Evolutionary conservation across 306 rosid species (phyloP), one percentile per base, ranked within the genome.

Genomic region (Abrus pulchellus): DNA sequence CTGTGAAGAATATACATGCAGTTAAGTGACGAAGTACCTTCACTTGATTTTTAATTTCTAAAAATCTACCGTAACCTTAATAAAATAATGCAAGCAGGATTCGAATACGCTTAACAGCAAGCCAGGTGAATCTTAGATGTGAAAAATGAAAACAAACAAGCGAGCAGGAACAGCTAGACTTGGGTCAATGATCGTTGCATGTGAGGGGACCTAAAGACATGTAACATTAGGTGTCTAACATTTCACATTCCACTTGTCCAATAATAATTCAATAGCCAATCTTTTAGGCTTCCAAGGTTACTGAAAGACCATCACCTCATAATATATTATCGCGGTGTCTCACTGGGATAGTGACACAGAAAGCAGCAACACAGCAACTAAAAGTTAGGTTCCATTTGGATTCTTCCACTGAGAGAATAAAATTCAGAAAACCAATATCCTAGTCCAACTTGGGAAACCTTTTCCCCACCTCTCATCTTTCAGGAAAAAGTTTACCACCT

Each of bases 281-380:
- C 49, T 10, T 52, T 72, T 38, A 29, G 84, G 72, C 48, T 43
- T 76, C 63, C 54, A 75, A 74, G 43, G 79, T 63, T 53, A 69
- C 80, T 68, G 36, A 54, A 78, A 68, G 85, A 62, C 75, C 57
- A 52, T 53, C 2, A 75, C 68, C 75, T 32, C 43, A 30, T 82
- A 68, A 78, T 13, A 78, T 52, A 74, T 53, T 49, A 68, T 68
- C 38, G 7, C 34, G 4, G 68, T 62, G 82, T 62, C 78, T 62
- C 68, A 11, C 41, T 62, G n/a, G 11, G 89, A 86, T 2, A 33
- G 83, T n/a, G 86, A 86, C 84, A 13, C 59, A 70, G 74, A 86
- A 83, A 83, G 70, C 48, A 79, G 76, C 84, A 62, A 78, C 82
- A 53, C 69, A 68, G 28, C 36, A 60, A 65, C 77, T 38, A 73